These are phyloP conservation scores for Termitomyces sp. DNA, from an alignment of 768 basidiomycete genomes.

Conservation along the genomic window DNA sequence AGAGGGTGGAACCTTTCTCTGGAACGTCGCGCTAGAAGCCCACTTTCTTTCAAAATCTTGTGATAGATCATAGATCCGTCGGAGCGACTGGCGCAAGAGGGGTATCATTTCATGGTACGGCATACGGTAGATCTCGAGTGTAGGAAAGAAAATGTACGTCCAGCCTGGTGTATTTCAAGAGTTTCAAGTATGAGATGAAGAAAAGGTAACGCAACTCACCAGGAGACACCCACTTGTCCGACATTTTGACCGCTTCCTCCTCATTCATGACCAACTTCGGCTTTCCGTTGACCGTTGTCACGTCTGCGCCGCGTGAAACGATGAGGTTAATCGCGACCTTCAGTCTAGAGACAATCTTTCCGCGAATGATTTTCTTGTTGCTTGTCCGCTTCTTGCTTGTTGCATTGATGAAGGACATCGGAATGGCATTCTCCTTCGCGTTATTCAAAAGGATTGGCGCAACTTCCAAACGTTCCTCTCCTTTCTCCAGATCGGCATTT, in stretches of 20 bases:
- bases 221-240: constrained; percentile 25
- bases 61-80: constrained; percentile 15
- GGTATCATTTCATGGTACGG: constrained; percentile 35
- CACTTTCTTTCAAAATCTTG: constrained; percentile 16
- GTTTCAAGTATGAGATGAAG: constrained; percentile 11
- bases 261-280: constrained; percentile 17
- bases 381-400: constrained; percentile 31
- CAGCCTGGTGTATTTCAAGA: constrained; percentile 33
- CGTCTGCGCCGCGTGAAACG: constrained; percentile 33
- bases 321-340: constrained; percentile 36
- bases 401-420: constrained; percentile 32
- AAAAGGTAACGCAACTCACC: constrained; percentile 18
- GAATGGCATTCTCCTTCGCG: constrained; percentile 17
- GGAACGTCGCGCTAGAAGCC: background rate
- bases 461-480: constrained; percentile 2
- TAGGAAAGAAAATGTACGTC: constrained; percentile 40
- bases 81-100: constrained; percentile 26
- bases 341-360: constrained; percentile 25
- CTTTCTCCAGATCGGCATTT: background rate
- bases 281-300: constrained; percentile 12
- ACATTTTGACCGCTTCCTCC: constrained; percentile 15
- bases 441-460: constrained; percentile 16
- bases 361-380: constrained; percentile 24
- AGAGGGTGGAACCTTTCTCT: background rate
- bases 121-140: constrained; percentile 35